Evolutionary conservation across 495 filamentous ascomycete species (phyloP).

Genomic region (Evernia prunastri): DNA sequence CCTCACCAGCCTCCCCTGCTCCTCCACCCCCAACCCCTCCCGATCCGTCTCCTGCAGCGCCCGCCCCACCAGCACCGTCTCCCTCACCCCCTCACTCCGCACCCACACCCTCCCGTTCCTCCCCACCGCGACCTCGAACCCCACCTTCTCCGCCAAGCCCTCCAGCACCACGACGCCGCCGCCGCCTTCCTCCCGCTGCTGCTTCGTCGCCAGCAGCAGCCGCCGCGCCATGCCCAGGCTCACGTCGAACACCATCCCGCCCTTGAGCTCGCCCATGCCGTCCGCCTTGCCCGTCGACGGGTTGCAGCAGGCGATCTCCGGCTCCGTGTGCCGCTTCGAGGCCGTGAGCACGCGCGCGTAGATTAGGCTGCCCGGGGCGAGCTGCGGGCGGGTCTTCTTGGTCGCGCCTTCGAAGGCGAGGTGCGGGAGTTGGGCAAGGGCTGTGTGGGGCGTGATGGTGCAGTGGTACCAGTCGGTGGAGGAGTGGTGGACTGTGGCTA

Average conservation of each 20-base stretch:
- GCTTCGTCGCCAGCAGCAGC: slow-evolving; percentile 56
- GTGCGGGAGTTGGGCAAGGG: slow-evolving; percentile 72
- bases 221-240: slow-evolving; percentile 74
- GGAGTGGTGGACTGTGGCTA: slow-evolving; percentile 74
- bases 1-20: slow-evolving; percentile 74
- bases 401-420: slow-evolving; percentile 86
- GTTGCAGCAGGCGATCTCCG: slow-evolving; percentile 84
- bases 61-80: slow-evolving; percentile 70
- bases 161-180: slow-evolving; percentile 67
- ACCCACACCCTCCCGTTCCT: slow-evolving; percentile 94
- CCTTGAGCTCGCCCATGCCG: slow-evolving; percentile 76
- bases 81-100: slow-evolving; percentile 58
- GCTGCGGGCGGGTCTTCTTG: slow-evolving; percentile 81
- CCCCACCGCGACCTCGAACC: slow-evolving; percentile 93
- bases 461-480: slow-evolving; percentile 70
- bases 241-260: slow-evolving; percentile 81
- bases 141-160: slow-evolving; percentile 67
- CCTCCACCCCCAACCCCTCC: slow-evolving; percentile 55
- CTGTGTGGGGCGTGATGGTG: slow-evolving; percentile 59
- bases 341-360: slow-evolving; percentile 74
- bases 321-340: slow-evolving; percentile 74
- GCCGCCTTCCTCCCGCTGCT: slow-evolving; percentile 58
- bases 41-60: slow-evolving; percentile 72
- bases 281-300: slow-evolving; percentile 81
- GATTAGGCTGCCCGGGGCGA: slow-evolving; percentile 67